Evolutionary conservation across 1,284 basidiomycete genomes (phyloP), one percentile per base, ranked within the genome.

Genomic region (Puccinia novopanici): DNA sequence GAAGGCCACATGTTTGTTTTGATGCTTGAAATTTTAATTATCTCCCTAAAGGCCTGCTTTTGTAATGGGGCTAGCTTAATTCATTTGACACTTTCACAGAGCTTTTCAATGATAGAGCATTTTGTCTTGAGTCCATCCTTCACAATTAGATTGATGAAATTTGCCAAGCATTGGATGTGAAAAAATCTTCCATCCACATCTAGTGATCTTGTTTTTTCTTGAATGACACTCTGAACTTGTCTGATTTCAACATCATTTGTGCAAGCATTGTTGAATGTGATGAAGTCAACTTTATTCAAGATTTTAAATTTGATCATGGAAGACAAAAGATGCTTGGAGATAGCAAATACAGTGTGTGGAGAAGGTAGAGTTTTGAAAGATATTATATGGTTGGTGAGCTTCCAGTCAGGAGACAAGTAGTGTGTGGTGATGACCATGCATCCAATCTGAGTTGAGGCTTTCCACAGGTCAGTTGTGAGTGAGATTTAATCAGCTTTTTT

Each of bases 391-490:
- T 67, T 67, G 34, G 2, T n/a, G 4, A 67, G 37, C 3, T 67
- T n/a, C 65, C 65, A 67, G 15, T 42, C 17, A 2, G 3, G 1
- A 22, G 34, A 8, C 2, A 67, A 3, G 15, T 45, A 67, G 24
- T 67, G 65, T 27, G 65, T 15, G 8, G 17, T 67, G 3, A 67
- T 40, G n/a, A 67, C 65, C 65, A 67, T 67, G 65, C 45, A 67
- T 4, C 65, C 65, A 5, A 27, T 67, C 24, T n/a, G 40, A 45
- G 42, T 22, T 1, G 22, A 13, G 9, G 65, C 42, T 10, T 10
- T 67, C 65, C 65, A 67, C 15, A 67, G 24, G 17, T 65, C 61
- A 22, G 61, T 65, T 10, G 61, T 65, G 12, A 65, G 10, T 2
- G 34, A 3, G 22, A 65, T 65, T 3, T 27, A 27, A 10, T 6